Evolutionary conservation across 2,329 filamentous ascomycete species (phyloP).

Genomic region (Mycocentrospora acerina): DNA sequence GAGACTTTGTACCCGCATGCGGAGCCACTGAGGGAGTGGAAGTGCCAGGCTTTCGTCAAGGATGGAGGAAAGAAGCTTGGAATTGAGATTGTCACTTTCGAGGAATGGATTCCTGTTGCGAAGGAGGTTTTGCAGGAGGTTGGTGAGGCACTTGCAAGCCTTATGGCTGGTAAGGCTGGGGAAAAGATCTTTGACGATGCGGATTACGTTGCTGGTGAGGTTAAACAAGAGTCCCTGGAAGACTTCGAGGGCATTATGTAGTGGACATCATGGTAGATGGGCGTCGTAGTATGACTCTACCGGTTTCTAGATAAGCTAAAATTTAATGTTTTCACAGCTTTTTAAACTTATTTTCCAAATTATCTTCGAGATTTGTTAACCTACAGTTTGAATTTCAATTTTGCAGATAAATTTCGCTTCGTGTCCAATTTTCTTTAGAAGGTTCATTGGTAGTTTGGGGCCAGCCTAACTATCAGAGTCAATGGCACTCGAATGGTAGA

Average conservation of each 20-base stretch:
- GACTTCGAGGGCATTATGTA: slow-evolving; percentile 28
- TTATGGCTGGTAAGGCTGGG: slow-evolving; percentile 20
- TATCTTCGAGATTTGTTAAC: too few relatives aligned
- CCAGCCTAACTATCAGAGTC: too few relatives aligned
- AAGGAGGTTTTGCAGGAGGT: slow-evolving; percentile 52
- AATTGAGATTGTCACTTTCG: slow-evolving; percentile 62
- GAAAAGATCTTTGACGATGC: slow-evolving; percentile 21
- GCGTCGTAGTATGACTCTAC: not conserved
- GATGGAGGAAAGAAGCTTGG: slow-evolving; percentile 54
- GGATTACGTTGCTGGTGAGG: not conserved
- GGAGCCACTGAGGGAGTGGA: slow-evolving; percentile 50
- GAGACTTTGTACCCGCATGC: slow-evolving; percentile 60
- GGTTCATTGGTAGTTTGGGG: too few relatives aligned
- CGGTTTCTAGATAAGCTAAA: not conserved
- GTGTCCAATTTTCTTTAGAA: too few relatives aligned
- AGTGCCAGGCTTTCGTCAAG: slow-evolving; percentile 60
- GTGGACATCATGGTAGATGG: not conserved
- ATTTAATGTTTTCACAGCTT: not conserved
- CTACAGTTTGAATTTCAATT: too few relatives aligned
- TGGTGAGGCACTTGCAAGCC: slow-evolving; percentile 25
- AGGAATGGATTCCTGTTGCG: slow-evolving; percentile 57
- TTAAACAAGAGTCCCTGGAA: slow-evolving; percentile 10
- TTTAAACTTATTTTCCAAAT: too few relatives aligned
- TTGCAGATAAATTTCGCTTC: too few relatives aligned
- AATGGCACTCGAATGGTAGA: too few relatives aligned